Percentiles rank a stretch among this genome's conserved stretches.
Evolutionary conservation across 495 filamentous ascomycete species (phyloP).

Genomic region (Tuber brumale): DNA sequence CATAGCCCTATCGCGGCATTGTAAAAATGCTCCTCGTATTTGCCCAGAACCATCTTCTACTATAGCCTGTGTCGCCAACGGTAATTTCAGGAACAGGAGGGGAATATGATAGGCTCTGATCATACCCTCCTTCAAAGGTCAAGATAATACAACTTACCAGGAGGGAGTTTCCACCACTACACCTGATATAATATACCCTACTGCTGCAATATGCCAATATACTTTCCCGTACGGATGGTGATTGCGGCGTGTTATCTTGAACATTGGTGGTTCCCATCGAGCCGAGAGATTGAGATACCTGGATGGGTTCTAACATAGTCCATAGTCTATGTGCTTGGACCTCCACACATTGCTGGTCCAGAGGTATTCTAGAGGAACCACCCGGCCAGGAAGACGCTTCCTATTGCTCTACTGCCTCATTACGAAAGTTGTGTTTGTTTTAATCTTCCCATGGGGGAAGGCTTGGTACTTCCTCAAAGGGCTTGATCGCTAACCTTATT

Average conservation of each 20-base stretch:
- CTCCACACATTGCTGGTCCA: too few species aligned
- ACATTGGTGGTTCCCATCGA: background rate
- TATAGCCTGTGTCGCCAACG: background rate
- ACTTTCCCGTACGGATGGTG: background rate
- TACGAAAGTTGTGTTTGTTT: background rate
- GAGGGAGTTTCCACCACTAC: background rate
- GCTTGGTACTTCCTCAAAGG: background rate
- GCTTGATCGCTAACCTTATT: background rate
- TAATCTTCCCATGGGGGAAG: background rate
- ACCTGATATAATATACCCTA: background rate
- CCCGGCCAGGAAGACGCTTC: too few species aligned
- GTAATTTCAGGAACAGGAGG: background rate
- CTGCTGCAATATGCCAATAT: background rate
- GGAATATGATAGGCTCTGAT: background rate
- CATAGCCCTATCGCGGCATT: background rate
- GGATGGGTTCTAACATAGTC: too few species aligned
- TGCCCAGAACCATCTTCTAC: background rate
- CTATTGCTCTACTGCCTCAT: too few species aligned
- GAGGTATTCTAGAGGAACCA: too few species aligned
- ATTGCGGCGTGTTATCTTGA: background rate
- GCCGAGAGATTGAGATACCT: background rate
- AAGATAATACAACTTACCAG: background rate
- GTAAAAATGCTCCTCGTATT: too few species aligned
- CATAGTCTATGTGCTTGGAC: too few species aligned
- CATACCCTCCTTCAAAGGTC: background rate